A percentile compares a stretch with the other conserved stretches of the same genome.
Evolutionary conservation across 1,139 yeast genomes (phyloP).

Genomic region (Petasospora fabianii): DNA sequence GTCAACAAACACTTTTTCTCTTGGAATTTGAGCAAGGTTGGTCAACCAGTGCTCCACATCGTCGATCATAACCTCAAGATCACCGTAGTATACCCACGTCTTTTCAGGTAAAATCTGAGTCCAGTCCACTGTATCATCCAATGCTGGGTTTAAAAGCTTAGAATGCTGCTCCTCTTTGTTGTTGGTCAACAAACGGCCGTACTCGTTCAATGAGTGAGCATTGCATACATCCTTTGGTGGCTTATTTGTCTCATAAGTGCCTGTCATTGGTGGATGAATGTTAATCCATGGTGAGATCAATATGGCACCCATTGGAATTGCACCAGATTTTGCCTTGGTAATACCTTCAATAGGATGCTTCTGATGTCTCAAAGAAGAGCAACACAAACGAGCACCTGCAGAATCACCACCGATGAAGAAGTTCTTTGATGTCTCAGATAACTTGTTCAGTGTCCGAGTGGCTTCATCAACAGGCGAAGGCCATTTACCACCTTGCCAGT

Average conservation of each 20-base stretch:
- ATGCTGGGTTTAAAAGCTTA: slow-evolving; percentile 5
- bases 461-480: slow-evolving; percentile 43
- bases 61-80: slow-evolving; percentile 6
- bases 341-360: slow-evolving; percentile 29
- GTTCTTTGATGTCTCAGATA: slow-evolving; percentile 34
- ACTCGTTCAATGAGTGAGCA: slow-evolving; percentile 3
- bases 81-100: slow-evolving; percentile 5
- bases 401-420: slow-evolving; percentile 44
- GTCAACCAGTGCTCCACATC: slow-evolving; percentile 5
- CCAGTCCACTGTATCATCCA: slow-evolving; percentile 9
- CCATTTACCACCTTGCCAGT: slow-evolving; percentile 31
- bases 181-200: slow-evolving; percentile 3
- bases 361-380: slow-evolving; percentile 34
- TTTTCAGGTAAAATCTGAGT: slow-evolving; percentile 3
- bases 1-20: slow-evolving; percentile 3
- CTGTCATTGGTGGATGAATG: slow-evolving; percentile 28
- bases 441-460: slow-evolving; percentile 30
- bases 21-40: background rate
- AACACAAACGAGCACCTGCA: slow-evolving; percentile 43
- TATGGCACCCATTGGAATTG: slow-evolving; percentile 36
- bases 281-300: slow-evolving; percentile 46
- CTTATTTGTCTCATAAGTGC: slow-evolving; percentile 32
- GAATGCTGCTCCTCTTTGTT: slow-evolving; percentile 3
- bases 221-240: slow-evolving; percentile 9
- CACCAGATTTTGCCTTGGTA: slow-evolving; percentile 14